These are phyloP conservation scores for Fraxinus baroniana DNA, from an alignment of 305 asterid genomes.

Conservation along the genomic window DNA sequence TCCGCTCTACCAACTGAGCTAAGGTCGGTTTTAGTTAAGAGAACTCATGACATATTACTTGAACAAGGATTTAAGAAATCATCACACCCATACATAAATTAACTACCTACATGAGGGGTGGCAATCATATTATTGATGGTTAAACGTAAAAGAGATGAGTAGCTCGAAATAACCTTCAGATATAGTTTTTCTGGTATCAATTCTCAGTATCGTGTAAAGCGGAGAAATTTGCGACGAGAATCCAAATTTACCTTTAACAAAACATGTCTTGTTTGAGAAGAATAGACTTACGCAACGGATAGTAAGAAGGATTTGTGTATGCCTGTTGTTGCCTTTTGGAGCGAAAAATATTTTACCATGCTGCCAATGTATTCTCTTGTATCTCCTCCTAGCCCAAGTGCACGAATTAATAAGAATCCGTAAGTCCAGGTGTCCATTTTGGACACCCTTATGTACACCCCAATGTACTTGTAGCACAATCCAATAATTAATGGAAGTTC, in stretches of 20 bases:
- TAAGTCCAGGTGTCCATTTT: too few species aligned
- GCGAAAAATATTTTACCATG: background rate
- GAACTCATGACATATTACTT: too few species aligned
- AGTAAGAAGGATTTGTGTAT: background rate
- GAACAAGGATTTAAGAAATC: too few species aligned
- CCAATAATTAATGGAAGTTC: background rate
- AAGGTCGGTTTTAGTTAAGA: slow-evolving; percentile 56
- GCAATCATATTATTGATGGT: background rate
- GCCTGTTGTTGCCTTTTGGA: background rate
- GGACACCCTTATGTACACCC: too few species aligned
- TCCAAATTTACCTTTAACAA: background rate
- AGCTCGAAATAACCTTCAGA: background rate
- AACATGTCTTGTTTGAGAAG: background rate
- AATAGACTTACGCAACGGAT: background rate
- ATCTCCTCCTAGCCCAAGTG: background rate
- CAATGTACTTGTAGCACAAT: too few species aligned
- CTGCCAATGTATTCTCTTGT: background rate
- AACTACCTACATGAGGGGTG: background rate
- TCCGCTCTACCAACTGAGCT: slow-evolving; percentile 99
- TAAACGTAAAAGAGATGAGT: background rate
- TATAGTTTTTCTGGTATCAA: background rate
- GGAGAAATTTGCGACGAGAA: too few species aligned
- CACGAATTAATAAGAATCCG: background rate
- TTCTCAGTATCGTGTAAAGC: too few species aligned
- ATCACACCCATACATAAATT: too few species aligned